Base-by-base conservation (phyloP, 2,329 filamentous ascomycete genomes). In the Cryoendolithus antarcticus region DNA sequence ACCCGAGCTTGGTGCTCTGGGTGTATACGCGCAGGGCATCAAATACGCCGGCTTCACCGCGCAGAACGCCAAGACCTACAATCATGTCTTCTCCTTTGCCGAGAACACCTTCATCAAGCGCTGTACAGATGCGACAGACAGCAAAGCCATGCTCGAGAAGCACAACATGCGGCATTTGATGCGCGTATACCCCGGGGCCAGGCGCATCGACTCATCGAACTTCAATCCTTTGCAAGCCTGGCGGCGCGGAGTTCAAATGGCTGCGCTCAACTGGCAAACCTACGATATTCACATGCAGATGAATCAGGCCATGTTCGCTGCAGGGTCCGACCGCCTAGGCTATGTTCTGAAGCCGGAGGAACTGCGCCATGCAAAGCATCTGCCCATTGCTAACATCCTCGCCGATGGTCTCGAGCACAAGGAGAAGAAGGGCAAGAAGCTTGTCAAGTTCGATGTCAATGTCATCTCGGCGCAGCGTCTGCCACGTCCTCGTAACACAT, bases 241-340 rank as follows among this genome's bases (percentile, higher is more conserved):
- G 91, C 80, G 89, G 37, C 80, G 86, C 32, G 91, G 91, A 27
- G 91, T 95, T 11, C 91, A 98, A 62, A 96, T 98, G 89, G 86
- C 83, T 9, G 91, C 91, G 0, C 70, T 96, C 46, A 98, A 98
- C 63, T 96, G 91, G 89, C 91, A 98, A 63, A 96, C 88, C 0
- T 95, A 93, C 55, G 91, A 96, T 56, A 71, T 93, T 11, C 86
- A 88, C 34, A 91, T 95, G 75, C 89, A 96, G 57, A 73, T 96
- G 60, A 96, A 96, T 58, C 83, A 91, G 50, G 91, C 91, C 54
- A 96, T 98, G 91, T 98, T 95, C 57, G 82, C 86, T 34, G 84
- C 85, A 42, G 85, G 86, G 32, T 80, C 74, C 9, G 91, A 95
- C 62, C 76, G 78, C 40, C 84, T 83, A 2, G 91, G 91, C 33